Evolutionary conservation across 2,329 filamentous ascomycete species (phyloP), one percentile per base, ranked within the genome.

Genomic region (Pestalotiopsis sp.): DNA sequence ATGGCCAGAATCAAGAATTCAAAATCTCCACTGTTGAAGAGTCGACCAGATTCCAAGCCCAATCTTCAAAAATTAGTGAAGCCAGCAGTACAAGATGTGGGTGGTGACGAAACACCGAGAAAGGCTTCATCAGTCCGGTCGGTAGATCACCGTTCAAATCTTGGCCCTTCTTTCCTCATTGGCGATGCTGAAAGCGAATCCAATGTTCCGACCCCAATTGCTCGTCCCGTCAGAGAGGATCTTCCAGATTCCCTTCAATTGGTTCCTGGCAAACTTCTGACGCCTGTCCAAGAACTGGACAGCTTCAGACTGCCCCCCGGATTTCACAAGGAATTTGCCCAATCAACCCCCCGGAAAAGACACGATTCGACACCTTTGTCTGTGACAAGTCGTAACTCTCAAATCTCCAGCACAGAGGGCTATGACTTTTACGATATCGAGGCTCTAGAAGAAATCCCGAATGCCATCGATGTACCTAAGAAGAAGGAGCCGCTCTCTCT

Each of bases 401-500:
- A 85, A 25, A 72, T 79, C n/a, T 86, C 85, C 13, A 86, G 82
- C 73, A 87, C 85, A 1, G 89, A 90, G 71, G 89, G 89, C 0
- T 91, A 91, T 73, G 89, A 91, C 76, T 91, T 91, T 73, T 91
- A 91, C 74, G 89, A 89, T 73, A 80, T 88, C 36, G 88, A 89
- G n/a, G 85, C 76, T 9, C 64, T 73, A 5, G 78, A 72, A 70
- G 76, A 82, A 36, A 77, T 86, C 67, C 79, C 80, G 63, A 81
- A 81, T 59, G 86, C 85, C 6, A 86, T 89, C 61, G 86, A 90
- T 69, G 85, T 89, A 64, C 86, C 83, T 5, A 81, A 78, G 66
- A 82, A 80, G 71, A 80, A 80, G 67, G 80, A 80, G 67, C 77
- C 79, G 4, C 70, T 81, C 5, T 75, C 77, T 23, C 73, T 81